Evolutionary conservation across 345 rosid species (phyloP), one percentile per base, ranked within the genome.

Genomic region (Rhodamnia argentea): DNA sequence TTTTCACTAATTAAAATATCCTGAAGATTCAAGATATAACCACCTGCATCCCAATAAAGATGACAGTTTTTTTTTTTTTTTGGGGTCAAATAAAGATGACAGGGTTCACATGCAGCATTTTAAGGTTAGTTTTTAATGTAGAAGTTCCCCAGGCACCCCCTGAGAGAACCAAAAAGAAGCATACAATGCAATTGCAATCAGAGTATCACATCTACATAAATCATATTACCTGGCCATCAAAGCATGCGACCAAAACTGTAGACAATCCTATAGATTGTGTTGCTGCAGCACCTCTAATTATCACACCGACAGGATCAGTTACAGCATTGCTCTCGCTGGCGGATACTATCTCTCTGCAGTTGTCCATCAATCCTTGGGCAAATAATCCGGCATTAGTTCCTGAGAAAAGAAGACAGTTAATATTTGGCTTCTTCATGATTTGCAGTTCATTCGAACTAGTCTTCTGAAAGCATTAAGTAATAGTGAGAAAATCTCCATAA

Each of bases 181-280:
- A 58, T 60, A 24, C 86, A 70, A 23, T 85, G 54, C n/a, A 29
- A 23, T 57, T 5, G 54, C 15, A 22, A 75, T 37, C 44, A 83
- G 82, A 62, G 76, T 9, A 53, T 53, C 52, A 24, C 83, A n/a
- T 29, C 18, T 54, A 81, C 50, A 85, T 50, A 84, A 55, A 26
- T 87, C 27, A 83, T 24, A 85, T 86, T 90, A 96, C 99, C 95
- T 88, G 93, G 84, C 90, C 90, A 82, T 92, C 91, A 70, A 95
- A 93, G 87, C 87, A 91, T 86, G 97, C 96, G 83, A 96, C 88
- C 89, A 96, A 89, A 86, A 91, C 93, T 32, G 98, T 94, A 22
- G 94, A 95, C 60, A 89, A 92, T 87, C 97, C 99, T 84, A 58
- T 85, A 76, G 94, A 90, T 40, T 88, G 87, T 13, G 98, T 89